phyloP scores from a whole-genome alignment of 2,329 filamentous ascomycete species.

The Aureobasidium sp. region DNA sequence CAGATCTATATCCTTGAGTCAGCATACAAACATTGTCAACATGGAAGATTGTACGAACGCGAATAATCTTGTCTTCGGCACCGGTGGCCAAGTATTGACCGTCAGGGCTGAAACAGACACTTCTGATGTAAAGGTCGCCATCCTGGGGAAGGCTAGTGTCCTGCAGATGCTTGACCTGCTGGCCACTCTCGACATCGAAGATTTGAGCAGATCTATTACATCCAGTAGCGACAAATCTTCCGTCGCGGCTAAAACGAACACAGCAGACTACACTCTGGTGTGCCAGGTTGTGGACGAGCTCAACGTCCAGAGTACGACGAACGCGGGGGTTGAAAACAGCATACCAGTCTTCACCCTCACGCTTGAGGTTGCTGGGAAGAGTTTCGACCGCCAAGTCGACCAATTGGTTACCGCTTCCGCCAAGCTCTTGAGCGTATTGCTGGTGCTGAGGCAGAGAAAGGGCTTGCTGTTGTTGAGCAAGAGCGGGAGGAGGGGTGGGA shows the following conservation, averaged over 20 bases:
- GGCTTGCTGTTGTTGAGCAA: conserved; percentile 30
- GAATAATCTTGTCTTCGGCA: conserved; percentile 94
- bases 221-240: conserved; percentile 90
- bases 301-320: conserved; percentile 83
- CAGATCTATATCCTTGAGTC: conserved; percentile 61
- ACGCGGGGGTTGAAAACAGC: conserved; percentile 93
- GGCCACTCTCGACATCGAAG: conserved; percentile 81
- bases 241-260: conserved; percentile 91
- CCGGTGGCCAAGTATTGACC: conserved; percentile 90
- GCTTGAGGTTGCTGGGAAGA: conserved; percentile 79
- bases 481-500: conserved; percentile 59
- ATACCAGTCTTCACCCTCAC: conserved; percentile 87
- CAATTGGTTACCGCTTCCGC: conserved; percentile 60
- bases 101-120: conserved; percentile 97
- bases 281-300: conserved; percentile 83
- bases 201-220: conserved; percentile 99
- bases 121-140: conserved; percentile 92
- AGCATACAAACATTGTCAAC: conserved; percentile 9
- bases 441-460: conserved; percentile 25
- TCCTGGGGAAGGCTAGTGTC: conserved; percentile 81
- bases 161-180: conserved; percentile 83
- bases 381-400: conserved; percentile 83
- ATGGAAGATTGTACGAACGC: conserved; percentile 50
- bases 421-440: conserved; percentile 28
- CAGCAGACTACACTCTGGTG: conserved; percentile 98